These are phyloP conservation scores for Intubia oerlemansii DNA, from an alignment of 2,329 filamentous ascomycete genomes.

Conservation along the genomic window DNA sequence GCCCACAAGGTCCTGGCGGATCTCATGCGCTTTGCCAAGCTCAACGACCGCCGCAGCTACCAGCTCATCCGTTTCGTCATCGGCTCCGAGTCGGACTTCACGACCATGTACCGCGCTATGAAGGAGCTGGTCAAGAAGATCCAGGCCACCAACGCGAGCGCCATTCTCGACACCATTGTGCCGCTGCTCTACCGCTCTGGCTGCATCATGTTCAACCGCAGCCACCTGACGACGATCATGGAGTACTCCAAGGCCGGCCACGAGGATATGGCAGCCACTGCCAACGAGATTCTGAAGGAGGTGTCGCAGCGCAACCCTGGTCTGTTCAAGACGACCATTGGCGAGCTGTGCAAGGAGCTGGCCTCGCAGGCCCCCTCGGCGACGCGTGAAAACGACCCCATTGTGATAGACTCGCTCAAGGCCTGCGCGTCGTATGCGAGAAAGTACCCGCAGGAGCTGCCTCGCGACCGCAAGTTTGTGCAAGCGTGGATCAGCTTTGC, in stretches of 20 bases:
- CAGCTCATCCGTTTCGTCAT: slow-evolving; percentile 75
- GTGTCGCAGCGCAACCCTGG: slow-evolving; percentile 80
- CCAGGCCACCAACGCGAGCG: slow-evolving; percentile 40
- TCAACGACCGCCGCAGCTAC: slow-evolving; percentile 76
- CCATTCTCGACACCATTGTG: slow-evolving; percentile 56
- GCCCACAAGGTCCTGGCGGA: slow-evolving; percentile 49
- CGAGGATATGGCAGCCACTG: slow-evolving; percentile 52
- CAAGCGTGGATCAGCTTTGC: slow-evolving; percentile 70
- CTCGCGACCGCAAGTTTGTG: slow-evolving; percentile 58
- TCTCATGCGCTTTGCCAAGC: slow-evolving; percentile 75
- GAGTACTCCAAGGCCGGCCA: slow-evolving; percentile 70
- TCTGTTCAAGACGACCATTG: slow-evolving; percentile 80
- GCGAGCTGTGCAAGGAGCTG: slow-evolving; percentile 74
- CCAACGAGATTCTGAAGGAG: slow-evolving; percentile 77
- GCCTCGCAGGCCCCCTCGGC: slow-evolving; percentile 58
- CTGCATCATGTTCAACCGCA: slow-evolving; percentile 79
- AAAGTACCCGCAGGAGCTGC: slow-evolving; percentile 67
- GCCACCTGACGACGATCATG: slow-evolving; percentile 79
- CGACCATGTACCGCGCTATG: slow-evolving; percentile 73
- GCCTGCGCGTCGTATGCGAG: slow-evolving; percentile 83
- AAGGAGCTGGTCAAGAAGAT: slow-evolving; percentile 75
- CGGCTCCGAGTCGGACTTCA: slow-evolving; percentile 72
- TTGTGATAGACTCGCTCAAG: slow-evolving; percentile 77
- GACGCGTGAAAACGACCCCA: slow-evolving; percentile 43
- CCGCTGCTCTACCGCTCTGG: slow-evolving; percentile 69